Conservation (phyloP, 495 filamentous ascomycete genomes). For the Haplographium delicatum region DNA sequence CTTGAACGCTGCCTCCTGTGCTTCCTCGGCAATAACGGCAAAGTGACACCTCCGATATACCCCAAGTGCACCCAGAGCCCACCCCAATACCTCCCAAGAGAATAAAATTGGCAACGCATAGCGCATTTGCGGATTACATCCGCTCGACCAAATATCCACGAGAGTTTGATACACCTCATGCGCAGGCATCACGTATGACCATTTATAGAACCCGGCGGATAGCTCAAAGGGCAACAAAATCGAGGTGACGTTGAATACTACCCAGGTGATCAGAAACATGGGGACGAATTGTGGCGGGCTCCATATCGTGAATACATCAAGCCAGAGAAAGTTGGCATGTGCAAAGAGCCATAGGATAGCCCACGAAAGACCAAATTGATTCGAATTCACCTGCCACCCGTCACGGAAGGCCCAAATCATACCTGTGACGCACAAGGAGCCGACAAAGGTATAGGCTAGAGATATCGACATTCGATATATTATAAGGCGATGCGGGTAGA, state of each 20-base stretch:
- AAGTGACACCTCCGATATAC: conserved; percentile 32
- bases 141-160: conserved; percentile 41
- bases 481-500: conserved; percentile 34
- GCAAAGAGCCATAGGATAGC: conserved; percentile 43
- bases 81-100: conserved; percentile 31
- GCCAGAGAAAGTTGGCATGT: conserved; percentile 42
- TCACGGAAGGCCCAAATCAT: conserved; percentile 45
- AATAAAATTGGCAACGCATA: conserved; percentile 40
- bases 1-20: conserved; percentile 21
- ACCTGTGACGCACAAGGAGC: conserved; percentile 38
- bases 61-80: conserved; percentile 29
- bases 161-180: conserved; percentile 39
- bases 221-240: conserved; percentile 42
- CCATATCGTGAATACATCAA: conserved; percentile 42
- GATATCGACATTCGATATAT: conserved; percentile 35
- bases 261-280: conserved; percentile 42
- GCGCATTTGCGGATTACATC: conserved; percentile 38
- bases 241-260: conserved; percentile 40
- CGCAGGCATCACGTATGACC: conserved; percentile 40
- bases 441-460: conserved; percentile 35
- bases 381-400: conserved; percentile 39
- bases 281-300: conserved; percentile 36
- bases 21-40: conserved; percentile 30
- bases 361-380: conserved; percentile 43
- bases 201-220: conserved; percentile 38